Evolutionary conservation across 2,329 filamentous ascomycete genomes (phyloP).

Genomic region (Paraconiothyrium brasiliense): DNA sequence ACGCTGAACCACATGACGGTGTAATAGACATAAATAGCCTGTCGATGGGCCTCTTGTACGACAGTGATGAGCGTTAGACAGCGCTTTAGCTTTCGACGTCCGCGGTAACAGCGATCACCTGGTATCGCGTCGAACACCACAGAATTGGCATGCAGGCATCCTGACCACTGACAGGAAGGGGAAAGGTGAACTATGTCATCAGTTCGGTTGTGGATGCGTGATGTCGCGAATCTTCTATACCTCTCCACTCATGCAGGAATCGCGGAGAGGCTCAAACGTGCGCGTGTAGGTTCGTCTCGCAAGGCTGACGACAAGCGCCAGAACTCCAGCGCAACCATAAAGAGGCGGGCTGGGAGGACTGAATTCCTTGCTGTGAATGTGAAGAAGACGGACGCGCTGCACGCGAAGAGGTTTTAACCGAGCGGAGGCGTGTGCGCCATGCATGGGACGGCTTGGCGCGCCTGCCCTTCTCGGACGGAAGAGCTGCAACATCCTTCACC

Average conservation of each 20-base stretch:
- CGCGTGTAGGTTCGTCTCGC: constrained; percentile 44
- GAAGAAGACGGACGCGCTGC: constrained; percentile 19
- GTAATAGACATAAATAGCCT: not conserved
- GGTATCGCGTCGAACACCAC: not conserved
- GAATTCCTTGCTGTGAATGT: constrained; percentile 44
- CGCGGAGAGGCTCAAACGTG: constrained; percentile 50
- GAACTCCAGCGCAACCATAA: constrained; percentile 43
- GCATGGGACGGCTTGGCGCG: constrained; percentile 16
- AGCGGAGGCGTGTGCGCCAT: constrained; percentile 14
- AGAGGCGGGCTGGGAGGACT: constrained; percentile 43
- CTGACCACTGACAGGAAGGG: constrained; percentile 1
- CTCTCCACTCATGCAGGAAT: constrained; percentile 40
- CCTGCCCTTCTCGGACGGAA: constrained; percentile 22
- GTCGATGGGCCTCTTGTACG: constrained; percentile 20
- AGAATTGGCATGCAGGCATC: not conserved
- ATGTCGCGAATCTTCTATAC: constrained; percentile 47
- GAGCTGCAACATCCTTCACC: constrained; percentile 26
- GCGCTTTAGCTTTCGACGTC: constrained; percentile 17
- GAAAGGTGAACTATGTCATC: not conserved
- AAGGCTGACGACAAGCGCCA: constrained; percentile 43
- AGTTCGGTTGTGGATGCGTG: not conserved
- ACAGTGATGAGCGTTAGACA: constrained; percentile 18
- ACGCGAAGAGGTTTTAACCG: constrained; percentile 20
- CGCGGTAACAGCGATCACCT: not conserved
- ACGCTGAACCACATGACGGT: constrained; percentile 1